Evolutionary conservation across 164 flowering plant species (phyloP), one percentile per base, ranked within the genome.

Genomic region (Dillenia turbinata): DNA sequence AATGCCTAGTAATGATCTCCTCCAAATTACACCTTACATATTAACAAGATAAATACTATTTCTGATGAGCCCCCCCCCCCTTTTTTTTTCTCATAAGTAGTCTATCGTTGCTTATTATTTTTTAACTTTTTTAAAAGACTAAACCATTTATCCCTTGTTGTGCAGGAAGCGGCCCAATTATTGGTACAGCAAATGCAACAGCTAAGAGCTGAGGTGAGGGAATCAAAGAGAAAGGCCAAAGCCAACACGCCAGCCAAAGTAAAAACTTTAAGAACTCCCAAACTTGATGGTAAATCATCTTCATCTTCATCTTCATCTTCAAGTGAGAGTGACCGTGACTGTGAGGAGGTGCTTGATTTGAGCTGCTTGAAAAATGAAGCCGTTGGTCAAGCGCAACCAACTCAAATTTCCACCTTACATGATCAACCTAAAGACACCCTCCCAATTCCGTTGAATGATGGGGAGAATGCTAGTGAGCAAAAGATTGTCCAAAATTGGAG

Each of bases 181-280:
- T 57, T 83, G 43, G 14, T 80, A 49, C 73, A 57, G 15, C 86
- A 76, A 26, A 58, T 88, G 19, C 49, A 79, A 58, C 69, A 72
- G 66, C 43, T 86, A 49, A 78, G 62, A 65, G 79, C 77, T 66
- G 83, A 80, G 73, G 79, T 81, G 64, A 81, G 78, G 66, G 77
- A 78, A 52, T 19, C 70, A 65, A 83, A 84, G 74, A 76, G 58
- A 72, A 77, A 63, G 65, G 80, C 53, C 60, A 87, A 78, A 60
- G 59, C 73, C 67, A 83, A 76, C 61, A 82, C 81, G 0, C 5
- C 40, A 61, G 71, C 76, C 40, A 75, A 61, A 54, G 12, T 66
- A 17, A 80, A 73, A 58, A 81, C 72, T 0, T 19, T 52, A 2
- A 40, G 45, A 10, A 69, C 58, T 63, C 54, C 24, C 24, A 59